A percentile compares a stretch with the other conserved stretches of the same genome.
Evolutionary conservation across 2,329 filamentous ascomycete species (phyloP).

Genomic region (Alternaria consortialis): DNA sequence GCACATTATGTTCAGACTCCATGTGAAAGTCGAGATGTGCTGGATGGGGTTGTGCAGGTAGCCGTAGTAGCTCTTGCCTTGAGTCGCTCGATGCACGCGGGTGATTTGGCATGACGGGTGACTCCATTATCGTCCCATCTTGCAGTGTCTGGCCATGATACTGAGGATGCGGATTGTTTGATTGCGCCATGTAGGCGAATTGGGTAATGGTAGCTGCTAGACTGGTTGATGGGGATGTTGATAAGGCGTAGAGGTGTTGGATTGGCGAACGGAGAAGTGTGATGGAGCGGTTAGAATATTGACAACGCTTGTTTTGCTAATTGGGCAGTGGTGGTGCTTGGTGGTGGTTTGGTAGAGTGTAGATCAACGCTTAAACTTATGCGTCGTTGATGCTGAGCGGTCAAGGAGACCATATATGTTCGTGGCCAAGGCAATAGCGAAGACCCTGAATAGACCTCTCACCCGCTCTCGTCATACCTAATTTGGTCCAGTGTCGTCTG

Average conservation of each 20-base stretch:
- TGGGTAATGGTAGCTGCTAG: constrained; percentile 1
- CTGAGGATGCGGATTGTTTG: constrained; percentile 30
- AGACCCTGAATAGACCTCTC: constrained; percentile 20
- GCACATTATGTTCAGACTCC: constrained; percentile 21
- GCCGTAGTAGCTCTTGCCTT: constrained; percentile 40
- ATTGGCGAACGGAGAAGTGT: constrained; percentile 2
- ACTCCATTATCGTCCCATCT: constrained; percentile 42
- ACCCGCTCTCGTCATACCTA: constrained; percentile 22
- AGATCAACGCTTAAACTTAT: constrained; percentile 9
- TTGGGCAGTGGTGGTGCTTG: constrained; percentile 1
- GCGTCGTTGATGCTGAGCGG: constrained; percentile 11
- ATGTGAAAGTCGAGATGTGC: constrained; percentile 32
- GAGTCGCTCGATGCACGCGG: constrained; percentile 31
- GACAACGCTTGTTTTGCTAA: neutral
- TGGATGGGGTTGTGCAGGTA: constrained; percentile 38
- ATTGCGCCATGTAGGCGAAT: constrained; percentile 33
- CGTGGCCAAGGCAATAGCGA: constrained; percentile 14
- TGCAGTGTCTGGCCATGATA: constrained; percentile 43
- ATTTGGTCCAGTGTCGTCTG: constrained; percentile 20
- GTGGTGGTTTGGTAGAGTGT: neutral
- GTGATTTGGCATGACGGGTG: constrained; percentile 26
- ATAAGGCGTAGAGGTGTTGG: constrained; percentile 12
- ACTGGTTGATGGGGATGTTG: constrained; percentile 5
- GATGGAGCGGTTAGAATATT: neutral
- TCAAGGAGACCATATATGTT: constrained; percentile 30